These are phyloP conservation scores for Sedum album DNA, from an alignment of 164 flowering plant genomes.

Conservation along the genomic window DNA sequence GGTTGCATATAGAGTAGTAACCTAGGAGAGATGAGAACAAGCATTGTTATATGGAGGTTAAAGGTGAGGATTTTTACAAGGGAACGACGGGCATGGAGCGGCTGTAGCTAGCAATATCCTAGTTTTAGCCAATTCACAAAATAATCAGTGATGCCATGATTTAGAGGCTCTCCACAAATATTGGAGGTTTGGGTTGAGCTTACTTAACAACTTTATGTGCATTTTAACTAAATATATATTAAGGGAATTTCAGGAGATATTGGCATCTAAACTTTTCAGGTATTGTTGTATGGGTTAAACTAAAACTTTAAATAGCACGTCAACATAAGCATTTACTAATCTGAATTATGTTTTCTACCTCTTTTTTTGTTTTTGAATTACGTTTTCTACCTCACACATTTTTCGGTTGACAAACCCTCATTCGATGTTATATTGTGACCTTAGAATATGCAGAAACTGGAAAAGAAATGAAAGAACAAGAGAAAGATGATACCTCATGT, in stretches of 20 bases:
- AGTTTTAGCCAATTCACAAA: slow-evolving; percentile 8
- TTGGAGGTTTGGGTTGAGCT: slow-evolving; percentile 4
- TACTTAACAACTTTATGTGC: background rate
- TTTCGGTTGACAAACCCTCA: background rate
- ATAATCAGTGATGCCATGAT: background rate
- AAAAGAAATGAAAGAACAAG: background rate
- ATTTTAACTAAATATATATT: background rate
- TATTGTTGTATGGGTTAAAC: background rate
- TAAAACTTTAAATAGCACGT: background rate
- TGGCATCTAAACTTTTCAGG: background rate
- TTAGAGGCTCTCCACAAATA: background rate
- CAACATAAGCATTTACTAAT: background rate
- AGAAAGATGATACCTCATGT: background rate
- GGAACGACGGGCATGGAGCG: slow-evolving; percentile 8
- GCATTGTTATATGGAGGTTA: slow-evolving; percentile 19
- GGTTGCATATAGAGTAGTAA: slow-evolving; percentile 28
- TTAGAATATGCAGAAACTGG: background rate
- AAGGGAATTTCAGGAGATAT: background rate
- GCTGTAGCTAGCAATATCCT: background rate
- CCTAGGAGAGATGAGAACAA: background rate
- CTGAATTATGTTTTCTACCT: too few relatives aligned
- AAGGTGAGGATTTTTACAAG: background rate
- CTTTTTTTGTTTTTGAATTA: too few relatives aligned
- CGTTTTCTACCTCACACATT: background rate
- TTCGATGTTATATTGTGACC: background rate